Evolutionary conservation across 768 basidiomycete genomes (phyloP).

Genomic region (Podaxis sp.): DNA sequence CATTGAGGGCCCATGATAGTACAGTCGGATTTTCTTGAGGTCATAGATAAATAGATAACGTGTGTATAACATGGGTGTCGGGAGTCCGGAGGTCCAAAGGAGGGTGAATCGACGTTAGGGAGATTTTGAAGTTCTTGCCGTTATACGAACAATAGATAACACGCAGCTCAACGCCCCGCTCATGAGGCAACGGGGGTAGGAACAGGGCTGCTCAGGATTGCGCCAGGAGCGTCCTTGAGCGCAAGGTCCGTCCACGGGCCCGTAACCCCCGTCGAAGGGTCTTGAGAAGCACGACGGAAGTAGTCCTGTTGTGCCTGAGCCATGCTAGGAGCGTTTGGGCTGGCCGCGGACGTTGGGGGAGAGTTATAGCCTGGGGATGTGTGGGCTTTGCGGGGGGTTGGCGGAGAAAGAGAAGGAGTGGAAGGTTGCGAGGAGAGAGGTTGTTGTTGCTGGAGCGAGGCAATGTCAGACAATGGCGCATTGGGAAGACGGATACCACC

Average conservation of each 20-base stretch:
- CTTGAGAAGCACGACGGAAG: conserved; percentile 17
- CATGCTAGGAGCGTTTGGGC: conserved; percentile 3
- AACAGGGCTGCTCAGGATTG: conserved; percentile 17
- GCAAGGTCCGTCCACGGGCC: conserved; percentile 12
- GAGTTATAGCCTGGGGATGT: conserved; percentile 25
- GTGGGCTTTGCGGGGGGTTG: conserved; percentile 23
- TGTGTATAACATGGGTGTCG: conserved; percentile 12
- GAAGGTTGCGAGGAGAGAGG: conserved; percentile 19
- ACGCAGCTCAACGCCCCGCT: not conserved
- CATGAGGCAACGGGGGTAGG: conserved; percentile 21
- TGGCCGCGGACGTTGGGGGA: conserved; percentile 17
- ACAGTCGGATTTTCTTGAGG: conserved; percentile 15
- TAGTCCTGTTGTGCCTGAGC: conserved; percentile 19
- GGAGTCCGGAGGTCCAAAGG: not conserved
- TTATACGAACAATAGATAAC: conserved; percentile 9
- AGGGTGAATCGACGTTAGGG: conserved; percentile 1
- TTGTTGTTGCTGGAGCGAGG: conserved; percentile 34
- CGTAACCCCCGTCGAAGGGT: conserved; percentile 8
- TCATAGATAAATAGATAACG: conserved; percentile 16
- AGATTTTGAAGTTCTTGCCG: not conserved
- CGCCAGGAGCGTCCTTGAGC: conserved; percentile 12
- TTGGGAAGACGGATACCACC: conserved; percentile 70
- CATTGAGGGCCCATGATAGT: conserved; percentile 14
- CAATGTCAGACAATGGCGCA: conserved; percentile 69
- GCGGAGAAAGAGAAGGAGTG: conserved; percentile 19